A percentile compares a stretch with the other conserved stretches of the same genome.
These are phyloP conservation scores for Arabidopsis arenosa DNA, from an alignment of 345 rosid genomes.

Conservation along the genomic window DNA sequence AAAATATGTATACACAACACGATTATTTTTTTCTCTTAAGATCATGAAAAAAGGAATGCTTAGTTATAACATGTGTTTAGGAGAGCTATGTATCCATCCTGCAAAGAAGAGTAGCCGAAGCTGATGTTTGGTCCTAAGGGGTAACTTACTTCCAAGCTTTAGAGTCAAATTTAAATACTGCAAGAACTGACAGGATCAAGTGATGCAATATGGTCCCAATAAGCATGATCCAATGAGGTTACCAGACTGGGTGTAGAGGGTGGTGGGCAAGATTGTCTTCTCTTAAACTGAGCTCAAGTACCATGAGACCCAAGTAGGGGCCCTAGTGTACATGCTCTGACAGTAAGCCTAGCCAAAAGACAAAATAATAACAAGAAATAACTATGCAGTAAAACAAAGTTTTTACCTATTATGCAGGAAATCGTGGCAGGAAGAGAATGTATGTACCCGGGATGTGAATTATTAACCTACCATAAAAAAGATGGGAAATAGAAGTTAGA, in stretches of 20 bases:
- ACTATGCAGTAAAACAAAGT: conserved; percentile 38
- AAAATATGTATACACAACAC: conserved; percentile 21
- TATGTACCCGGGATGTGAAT: conserved; percentile 23
- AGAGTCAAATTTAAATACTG: conserved; percentile 50
- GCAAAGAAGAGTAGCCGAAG: conserved; percentile 28
- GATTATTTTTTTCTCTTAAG: neutral
- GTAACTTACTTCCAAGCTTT: conserved; percentile 36
- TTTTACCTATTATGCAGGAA: conserved; percentile 35
- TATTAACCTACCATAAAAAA: conserved; percentile 30
- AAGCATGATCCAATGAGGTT: conserved; percentile 44
- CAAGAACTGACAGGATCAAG: conserved; percentile 38
- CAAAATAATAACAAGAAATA: conserved; percentile 26
- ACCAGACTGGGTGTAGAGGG: conserved; percentile 29
- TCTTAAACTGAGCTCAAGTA: conserved; percentile 41
- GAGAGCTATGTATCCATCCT: conserved; percentile 26
- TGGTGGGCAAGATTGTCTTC: conserved; percentile 44
- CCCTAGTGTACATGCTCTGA: conserved; percentile 45
- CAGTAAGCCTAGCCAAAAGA: conserved; percentile 31
- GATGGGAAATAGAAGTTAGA: conserved; percentile 23
- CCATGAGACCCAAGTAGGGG: conserved; percentile 61
- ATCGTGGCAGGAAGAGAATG: conserved; percentile 20
- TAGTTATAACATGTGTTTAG: conserved; percentile 12
- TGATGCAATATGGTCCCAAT: conserved; percentile 60
- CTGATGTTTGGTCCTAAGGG: conserved; percentile 36
- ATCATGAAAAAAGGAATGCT: conserved; percentile 13